Evolutionary conservation across 2,329 filamentous ascomycete genomes (phyloP), one percentile per base, ranked within the genome.

Genomic region (Ascochyta pisi): DNA sequence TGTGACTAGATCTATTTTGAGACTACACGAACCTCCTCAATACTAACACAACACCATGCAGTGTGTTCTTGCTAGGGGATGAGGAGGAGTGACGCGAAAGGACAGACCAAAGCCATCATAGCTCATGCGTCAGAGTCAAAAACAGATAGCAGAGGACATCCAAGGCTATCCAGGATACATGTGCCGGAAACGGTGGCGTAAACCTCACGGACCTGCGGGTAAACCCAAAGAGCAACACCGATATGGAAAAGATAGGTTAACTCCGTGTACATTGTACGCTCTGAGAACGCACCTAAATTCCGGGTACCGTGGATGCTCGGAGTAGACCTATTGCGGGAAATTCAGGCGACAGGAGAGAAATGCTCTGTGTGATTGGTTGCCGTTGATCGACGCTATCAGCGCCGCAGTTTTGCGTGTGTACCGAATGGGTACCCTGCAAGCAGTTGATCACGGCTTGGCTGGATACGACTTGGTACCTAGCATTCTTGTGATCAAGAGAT

Each of bases 1-100:
- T 29, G 33, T 22, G 23, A 34, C 45, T 29, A 35, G 29, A 40
- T 22, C 45, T 54, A 45, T 54, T 50, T 45, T 37, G 22, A 54
- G 51, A 39, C 13, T 33, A 16, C 26, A 9, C 4, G 13, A 4
- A 19, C 9, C 9, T n/a, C 24, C 15, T n/a, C 3, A 29, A 5
- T 16, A 12, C 15, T 8, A 35, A n/a, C 23, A 27, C n/a, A 7
- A 10, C 33, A 16, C 15, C 3, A 7, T n/a, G n/a, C 33, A 35
- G 33, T 9, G 3, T 23, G 19, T 39, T 16, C 9, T 23, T 39
- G 19, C 16, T 10, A 1, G 10, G 6, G 19, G 37, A n/a, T 4
- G 1, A 2, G 24, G n/a, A n/a, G 4, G 31, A 15, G 2, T 15
- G 22, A 12, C n/a, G 15, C 8, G 23, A 13, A 26, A 38, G 4